These are phyloP conservation scores for Arthrobotrys pseudoclavata DNA, from an alignment of 2,329 filamentous ascomycete genomes.

Conservation along the genomic window DNA sequence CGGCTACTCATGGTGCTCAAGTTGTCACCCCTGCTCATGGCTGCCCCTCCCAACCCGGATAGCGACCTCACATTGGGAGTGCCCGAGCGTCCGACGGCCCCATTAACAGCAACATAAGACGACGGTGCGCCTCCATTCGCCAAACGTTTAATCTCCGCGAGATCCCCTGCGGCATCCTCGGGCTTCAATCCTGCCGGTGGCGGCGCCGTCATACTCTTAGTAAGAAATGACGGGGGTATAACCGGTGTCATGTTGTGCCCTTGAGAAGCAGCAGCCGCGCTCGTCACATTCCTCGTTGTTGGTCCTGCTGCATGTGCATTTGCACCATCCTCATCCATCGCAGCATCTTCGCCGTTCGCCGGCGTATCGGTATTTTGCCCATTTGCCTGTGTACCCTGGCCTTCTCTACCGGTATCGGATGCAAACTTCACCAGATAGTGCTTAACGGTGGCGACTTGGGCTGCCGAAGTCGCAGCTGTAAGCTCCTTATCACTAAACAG, in stretches of 20 bases:
- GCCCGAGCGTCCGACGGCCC: conserved; percentile 31
- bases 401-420: conserved; percentile 17
- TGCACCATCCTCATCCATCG: conserved; percentile 35
- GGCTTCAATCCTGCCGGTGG: conserved; percentile 44
- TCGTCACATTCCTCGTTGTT: conserved; percentile 49
- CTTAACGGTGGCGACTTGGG: conserved; percentile 49
- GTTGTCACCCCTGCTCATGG: conserved; percentile 53
- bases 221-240: conserved; percentile 53
- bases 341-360: conserved; percentile 27
- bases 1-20: conserved; percentile 56
- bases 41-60: conserved; percentile 39
- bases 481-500: conserved; percentile 59
- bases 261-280: conserved; percentile 43
- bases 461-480: conserved; percentile 39
- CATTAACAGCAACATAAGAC: conserved; percentile 29
- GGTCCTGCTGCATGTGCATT: conserved; percentile 33
- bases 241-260: conserved; percentile 53
- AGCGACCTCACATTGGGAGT: conserved; percentile 44
- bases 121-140: conserved; percentile 32
- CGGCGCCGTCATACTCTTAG: conserved; percentile 53
- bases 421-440: conserved; percentile 40
- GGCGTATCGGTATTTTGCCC: conserved; percentile 36
- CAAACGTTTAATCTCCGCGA: conserved; percentile 42
- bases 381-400: conserved; percentile 27
- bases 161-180: conserved; percentile 39